Conservation (phyloP, 257 asterid genomes). For the Scutellaria galericulata region DNA sequence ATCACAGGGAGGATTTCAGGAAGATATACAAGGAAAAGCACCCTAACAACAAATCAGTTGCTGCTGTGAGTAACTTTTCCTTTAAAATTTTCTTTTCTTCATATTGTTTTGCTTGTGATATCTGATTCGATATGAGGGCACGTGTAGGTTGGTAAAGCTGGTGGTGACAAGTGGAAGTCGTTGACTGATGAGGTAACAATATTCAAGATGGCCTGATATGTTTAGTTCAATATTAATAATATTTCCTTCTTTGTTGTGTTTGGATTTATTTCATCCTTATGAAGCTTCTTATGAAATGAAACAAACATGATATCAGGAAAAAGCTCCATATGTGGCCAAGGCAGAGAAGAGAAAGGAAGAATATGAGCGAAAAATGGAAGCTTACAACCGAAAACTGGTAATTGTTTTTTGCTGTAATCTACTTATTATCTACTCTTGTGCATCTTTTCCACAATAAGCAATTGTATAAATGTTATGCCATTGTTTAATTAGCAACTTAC, state of each 20-base stretch:
- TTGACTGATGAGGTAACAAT: slow-evolving; percentile 61
- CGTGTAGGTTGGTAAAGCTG: slow-evolving; percentile 79
- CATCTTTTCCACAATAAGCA: neutral
- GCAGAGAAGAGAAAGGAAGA: slow-evolving; percentile 67
- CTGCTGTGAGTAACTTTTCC: slow-evolving; percentile 53
- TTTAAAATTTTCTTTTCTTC: neutral
- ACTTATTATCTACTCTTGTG: neutral
- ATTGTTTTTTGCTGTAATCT: neutral
- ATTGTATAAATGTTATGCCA: neutral
- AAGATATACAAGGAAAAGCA: slow-evolving; percentile 61
- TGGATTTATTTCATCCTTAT: neutral
- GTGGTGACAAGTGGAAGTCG: slow-evolving; percentile 74
- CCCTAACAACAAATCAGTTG: slow-evolving; percentile 75
- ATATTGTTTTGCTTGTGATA: neutral
- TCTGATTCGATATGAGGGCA: slow-evolving; percentile 1
- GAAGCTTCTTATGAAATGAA: slow-evolving; percentile 10
- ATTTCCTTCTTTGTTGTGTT: neutral
- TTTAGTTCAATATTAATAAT: neutral
- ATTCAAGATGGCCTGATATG: slow-evolving; percentile 2
- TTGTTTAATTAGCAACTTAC: slow-evolving; percentile 9
- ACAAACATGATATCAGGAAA: slow-evolving; percentile 45
- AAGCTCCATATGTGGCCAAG: slow-evolving; percentile 54
- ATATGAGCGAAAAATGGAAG: slow-evolving; percentile 58
- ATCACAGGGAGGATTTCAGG: slow-evolving; percentile 71
- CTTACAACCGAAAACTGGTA: slow-evolving; percentile 73